Evolutionary conservation across 345 rosid species (phyloP), one percentile per base, ranked within the genome.

Genomic region (Eucalyptus viminalis): DNA sequence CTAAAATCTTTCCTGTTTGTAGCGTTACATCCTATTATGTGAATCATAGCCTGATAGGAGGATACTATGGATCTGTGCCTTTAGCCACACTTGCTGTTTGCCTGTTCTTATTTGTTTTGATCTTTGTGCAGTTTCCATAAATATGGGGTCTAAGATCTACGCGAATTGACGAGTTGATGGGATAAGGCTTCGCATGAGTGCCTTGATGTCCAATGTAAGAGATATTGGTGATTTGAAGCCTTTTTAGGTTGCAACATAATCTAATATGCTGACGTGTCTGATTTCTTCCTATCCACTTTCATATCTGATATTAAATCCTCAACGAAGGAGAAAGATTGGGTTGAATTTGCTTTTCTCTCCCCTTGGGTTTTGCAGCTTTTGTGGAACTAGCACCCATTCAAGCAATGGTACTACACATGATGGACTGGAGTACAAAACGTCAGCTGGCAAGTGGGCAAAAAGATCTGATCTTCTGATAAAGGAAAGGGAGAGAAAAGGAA

Each of bases 161-260:
- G 67, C 96, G 98, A 27, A 96, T 96, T 91, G 98, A 97, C 89
- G 95, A 92, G 99, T 97, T 89, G 96, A 94, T 97, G 95, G 93
- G 99, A 97, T 93, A 97, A 97, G 91, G 98, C 98, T 67, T 96
- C 97, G 97, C 94, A 97, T 90, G 99, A 95, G 88, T 96, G 99
- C 91, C 98, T 96, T 80, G 98, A 95, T 89, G 96, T 97, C 90
- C 99, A 94, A 88, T 94, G 97, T 95, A 93, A 94, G 95, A 34
- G 44, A 9, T 69, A 31, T 9, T 69, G 25, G 44, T 69, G 80
- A 69, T 69, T 69, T 69, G 80, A 69, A 34, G 4, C 80, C 44
- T 31, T 69, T 69, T 34, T 34, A 9, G 44, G 80, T 34, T 72
- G 8, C 81, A 34, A 37, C 81, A 72, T 62, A 49, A 86, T 86